Evolutionary conservation across 2,329 filamentous ascomycete genomes (phyloP), one percentile per base, ranked within the genome.

Genomic region (Colletotrichum viniferum): DNA sequence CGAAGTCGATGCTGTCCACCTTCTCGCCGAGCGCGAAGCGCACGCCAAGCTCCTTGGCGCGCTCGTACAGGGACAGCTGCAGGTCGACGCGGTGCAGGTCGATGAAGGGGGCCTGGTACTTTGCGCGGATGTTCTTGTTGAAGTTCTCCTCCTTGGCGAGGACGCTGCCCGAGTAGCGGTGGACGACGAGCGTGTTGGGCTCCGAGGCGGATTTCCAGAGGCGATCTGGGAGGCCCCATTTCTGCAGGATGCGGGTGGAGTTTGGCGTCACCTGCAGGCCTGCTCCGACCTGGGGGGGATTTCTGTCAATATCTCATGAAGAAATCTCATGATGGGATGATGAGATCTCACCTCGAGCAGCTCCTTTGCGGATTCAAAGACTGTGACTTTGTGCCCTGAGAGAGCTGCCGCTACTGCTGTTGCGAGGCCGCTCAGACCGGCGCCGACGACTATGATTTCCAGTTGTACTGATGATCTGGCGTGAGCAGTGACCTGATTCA

Each of bases 21-120:
- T 86, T 84, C 26, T 88, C 84, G 1, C 87, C 87, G 0, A 92
- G 83, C 4, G 84, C 78, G 26, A 93, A 83, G 12, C 79, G 80
- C 2, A 91, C 89, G 0, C 91, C 91, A 0, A 93, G 83, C 26
- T 89, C 85, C 71, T 83, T 81, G 2, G 91, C 91, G 38, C 88
- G 84, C 6, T 86, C 83, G 21, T 86, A 87, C 3, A 93, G 83
- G 0, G 88, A 86, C 9, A 86, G 83, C 76, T 93, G 91, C 21
- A 93, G 82, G 79, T 94, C 92, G 4, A 90, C 90, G 3, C 92
- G 88, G 80, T 93, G 92, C n/a, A 92, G 80, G 68, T 92, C 89
- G 52, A 88, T 83, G 77, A 92, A 92, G 0, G 91, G 91, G 1
- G 90, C 88, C 14, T 83, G 84, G 77, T 93, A 93, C 76, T 88